Base-by-base conservation (phyloP, 2,329 filamentous ascomycete species). In the Grosmannia clavigera region DNA sequence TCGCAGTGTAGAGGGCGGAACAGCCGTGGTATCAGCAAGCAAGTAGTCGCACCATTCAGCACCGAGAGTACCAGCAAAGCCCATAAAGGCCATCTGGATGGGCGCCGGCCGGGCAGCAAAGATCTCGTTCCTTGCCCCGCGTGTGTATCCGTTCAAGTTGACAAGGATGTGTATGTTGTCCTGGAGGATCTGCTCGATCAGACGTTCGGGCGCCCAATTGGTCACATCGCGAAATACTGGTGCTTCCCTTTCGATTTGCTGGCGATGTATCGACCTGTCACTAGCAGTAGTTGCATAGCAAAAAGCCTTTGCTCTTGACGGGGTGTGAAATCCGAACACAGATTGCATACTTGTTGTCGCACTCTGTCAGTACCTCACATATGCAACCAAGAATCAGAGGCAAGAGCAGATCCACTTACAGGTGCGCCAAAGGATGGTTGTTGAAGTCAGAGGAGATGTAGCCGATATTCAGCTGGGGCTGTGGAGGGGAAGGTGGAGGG, bases 51-150 rank as follows among this genome's bases (percentile, higher is more conserved):
- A 99, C 94, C 94, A 99, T 70, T 99, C 94, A 3, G 94, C 94
- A 6, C 94, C 94, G 1, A 99, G 76, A 0, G 92, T 96, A 11
- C 94, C 94, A 0, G 94, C 94, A 70, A 99, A 99, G 0, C 94
- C 94, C 94, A 99, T 99, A 68, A 99, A 99, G 0, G 94, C 96
- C 94, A 99, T 99, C 66, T 99, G 94, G 52, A 99, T 90, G 0
- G 94, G 94, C 2, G 92, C 91, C 19, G 94, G 90, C 31, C 95
- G 84, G 27, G 94, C 94, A 27, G 94, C 94, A 71, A 99, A 99
- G 4, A 99, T 87, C 70, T 99, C 94, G 67, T 99, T 99, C 29
- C 92, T 84, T n/a, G 94, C 94, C 35, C 94, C 94, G 59, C 94
- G 82, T 0, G 94, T 99, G 71, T 99, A 99, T 12, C 94, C 94